Evolutionary conservation across 2,329 filamentous ascomycete genomes (phyloP), one percentile per base, ranked within the genome.

Genomic region (Teratosphaeria zuluensis): DNA sequence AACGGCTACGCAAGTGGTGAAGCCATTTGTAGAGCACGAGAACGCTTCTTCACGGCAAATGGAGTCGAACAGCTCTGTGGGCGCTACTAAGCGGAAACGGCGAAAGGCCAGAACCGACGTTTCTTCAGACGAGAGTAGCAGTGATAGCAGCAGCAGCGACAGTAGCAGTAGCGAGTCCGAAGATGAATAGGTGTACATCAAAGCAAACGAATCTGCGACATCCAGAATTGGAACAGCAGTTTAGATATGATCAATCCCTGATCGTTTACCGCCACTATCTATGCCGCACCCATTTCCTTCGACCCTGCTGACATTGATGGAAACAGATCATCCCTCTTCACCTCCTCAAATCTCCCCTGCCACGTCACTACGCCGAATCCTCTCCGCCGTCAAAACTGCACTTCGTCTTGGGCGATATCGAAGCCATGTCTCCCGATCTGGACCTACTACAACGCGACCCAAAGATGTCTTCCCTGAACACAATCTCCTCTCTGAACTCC

Each of bases 81-180:
- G 24, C 11, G 4, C 42, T n/a, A 53, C 33, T n/a, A 61, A 61
- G 32, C 52, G 56, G 35, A 64, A 58, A 38, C 68, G 61, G 54
- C 70, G 69, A 42, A 73, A 70, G 58, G 62, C 69, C 3, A 66
- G 70, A 51, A 73, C 71, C 1, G 65, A 70, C 3, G 66, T 70
- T 31, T 69, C 68, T 1, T 64, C 62, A 3, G 55, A 57, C 24
- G 60, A 62, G 3, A 64, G 61, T 51, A 62, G 59, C 52, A 61
- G 60, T 32, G 56, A 54, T 42, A 59, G 54, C 55, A 59, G 57
- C 53, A 62, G 61, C 46, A 61, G 58, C 42, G 58, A 58, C 19
- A 55, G 48, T 52, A 59, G 55, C 55, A 60, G 58, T 53, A 61
- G 62, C 30, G 60, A 59, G n/a, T 61, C 59, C 54, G 61, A 59